A percentile compares a stretch with the other conserved stretches of the same genome.
These are phyloP conservation scores for Zostera marina DNA, from an alignment of 116 monocot species.

Conservation along the genomic window DNA sequence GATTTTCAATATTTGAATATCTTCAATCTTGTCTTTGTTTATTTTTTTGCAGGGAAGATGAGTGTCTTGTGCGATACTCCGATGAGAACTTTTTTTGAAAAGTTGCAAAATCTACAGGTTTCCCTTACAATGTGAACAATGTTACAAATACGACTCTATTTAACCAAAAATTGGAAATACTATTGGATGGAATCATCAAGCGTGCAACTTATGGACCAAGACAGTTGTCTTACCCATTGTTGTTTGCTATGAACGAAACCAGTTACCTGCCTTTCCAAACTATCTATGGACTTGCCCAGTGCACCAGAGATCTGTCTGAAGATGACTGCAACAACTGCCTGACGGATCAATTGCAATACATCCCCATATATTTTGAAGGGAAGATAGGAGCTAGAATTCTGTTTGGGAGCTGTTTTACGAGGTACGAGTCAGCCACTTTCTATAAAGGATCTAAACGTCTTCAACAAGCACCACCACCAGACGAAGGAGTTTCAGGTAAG, in stretches of 20 bases:
- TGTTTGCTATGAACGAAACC: constrained; percentile 2
- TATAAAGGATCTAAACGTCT: not conserved
- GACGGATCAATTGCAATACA: not conserved
- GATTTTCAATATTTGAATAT: no score
- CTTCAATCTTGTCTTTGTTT: no score
- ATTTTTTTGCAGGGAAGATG: no score
- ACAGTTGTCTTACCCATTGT: no score
- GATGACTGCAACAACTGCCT: constrained; percentile 7
- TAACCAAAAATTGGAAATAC: constrained; percentile 4
- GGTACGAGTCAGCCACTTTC: constrained; percentile 7
- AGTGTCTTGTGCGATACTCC: no score
- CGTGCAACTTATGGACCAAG: not conserved
- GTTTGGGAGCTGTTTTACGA: constrained; percentile 2
- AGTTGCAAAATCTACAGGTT: no score
- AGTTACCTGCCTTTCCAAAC: not conserved
- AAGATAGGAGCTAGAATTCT: constrained; percentile 9
- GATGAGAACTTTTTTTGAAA: no score
- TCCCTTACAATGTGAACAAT: no score
- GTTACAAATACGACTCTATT: not conserved
- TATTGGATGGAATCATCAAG: not conserved
- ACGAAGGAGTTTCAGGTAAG: no score
- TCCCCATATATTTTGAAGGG: constrained; percentile 2
- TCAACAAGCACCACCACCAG: no score
- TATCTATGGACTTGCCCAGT: constrained; percentile 9
- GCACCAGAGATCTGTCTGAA: constrained; percentile 7